Conservation (phyloP, 495 filamentous ascomycete genomes). For the Annulohypoxylon moriforme region DNA sequence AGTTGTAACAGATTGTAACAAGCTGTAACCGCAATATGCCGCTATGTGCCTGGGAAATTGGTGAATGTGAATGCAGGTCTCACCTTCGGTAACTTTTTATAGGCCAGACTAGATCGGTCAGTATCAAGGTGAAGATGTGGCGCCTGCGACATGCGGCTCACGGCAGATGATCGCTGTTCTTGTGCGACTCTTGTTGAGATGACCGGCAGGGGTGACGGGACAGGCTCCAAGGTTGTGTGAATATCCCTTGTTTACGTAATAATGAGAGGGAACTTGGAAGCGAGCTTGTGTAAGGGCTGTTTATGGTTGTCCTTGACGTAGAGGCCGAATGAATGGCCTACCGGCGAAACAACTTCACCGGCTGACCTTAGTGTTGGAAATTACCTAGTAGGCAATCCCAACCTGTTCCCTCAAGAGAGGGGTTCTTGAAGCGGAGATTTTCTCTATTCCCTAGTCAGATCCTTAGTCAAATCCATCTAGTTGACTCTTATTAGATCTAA, state of each 20-base stretch:
- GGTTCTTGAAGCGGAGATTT: conserved; percentile 24
- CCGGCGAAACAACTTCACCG: conserved; percentile 5
- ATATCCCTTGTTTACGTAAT: conserved; percentile 34
- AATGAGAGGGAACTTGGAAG: conserved; percentile 16
- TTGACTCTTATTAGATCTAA: background rate
- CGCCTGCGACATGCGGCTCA: conserved; percentile 29
- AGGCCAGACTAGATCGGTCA: conserved; percentile 16
- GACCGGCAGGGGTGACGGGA: conserved; percentile 1
- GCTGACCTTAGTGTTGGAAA: conserved; percentile 6
- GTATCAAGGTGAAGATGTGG: conserved; percentile 25
- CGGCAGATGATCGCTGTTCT: conserved; percentile 24
- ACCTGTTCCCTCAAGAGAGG: background rate
- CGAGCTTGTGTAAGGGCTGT: conserved; percentile 1
- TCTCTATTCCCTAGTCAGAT: conserved; percentile 13
- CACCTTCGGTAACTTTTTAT: conserved; percentile 8
- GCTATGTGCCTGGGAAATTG: conserved; percentile 14
- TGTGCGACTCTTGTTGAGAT: conserved; percentile 1
- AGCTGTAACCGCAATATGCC: background rate
- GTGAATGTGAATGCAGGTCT: conserved; percentile 9
- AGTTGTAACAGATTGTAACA: background rate
- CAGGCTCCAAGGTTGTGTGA: background rate
- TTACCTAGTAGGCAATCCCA: conserved; percentile 8
- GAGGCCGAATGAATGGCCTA: conserved; percentile 9
- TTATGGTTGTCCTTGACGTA: conserved; percentile 6
- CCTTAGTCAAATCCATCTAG: conserved; percentile 18